Base-by-base conservation (phyloP, 2,329 filamentous ascomycete species). In the Gyromitra esculenta region DNA sequence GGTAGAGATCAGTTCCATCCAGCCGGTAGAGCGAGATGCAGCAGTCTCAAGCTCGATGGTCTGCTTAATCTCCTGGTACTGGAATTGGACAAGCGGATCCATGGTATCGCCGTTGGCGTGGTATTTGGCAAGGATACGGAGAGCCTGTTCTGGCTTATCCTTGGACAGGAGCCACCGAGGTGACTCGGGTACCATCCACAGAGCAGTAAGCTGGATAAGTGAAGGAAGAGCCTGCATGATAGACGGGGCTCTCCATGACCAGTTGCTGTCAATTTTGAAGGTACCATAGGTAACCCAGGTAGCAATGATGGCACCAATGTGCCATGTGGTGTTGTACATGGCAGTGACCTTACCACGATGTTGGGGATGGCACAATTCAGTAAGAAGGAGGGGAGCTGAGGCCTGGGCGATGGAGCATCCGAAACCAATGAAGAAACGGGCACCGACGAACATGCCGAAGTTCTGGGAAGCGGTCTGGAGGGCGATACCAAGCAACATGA, bases 11-110 rank as follows among this genome's bases (percentile, higher is more conserved):
- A 91, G 89, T 81, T 91, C 89, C 15, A 87, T 77, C 82, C 90
- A 91, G 76, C 84, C 86, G 60, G 86, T 87, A 7, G 84, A 83
- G 67, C 82, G 85, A 74, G 85, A 83, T 72, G 84, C 84, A 66
- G 85, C 82, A 77, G 86, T 86, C 80, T 91, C 90, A 75, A 89
- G 83, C 67, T 84, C 83, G 72, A 91, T 87, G 11, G 89, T 90
- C 81, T 90, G 86, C 80, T 87, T 87, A 83, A 92, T 92, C 83
- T 92, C 89, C 66, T 86, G 86, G 82, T 86, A 90, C 82, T 92
- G 89, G 81, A 89, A 89, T 80, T 90, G 87, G 6, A 92, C 90
- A 0, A 88, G 88, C 2, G 87, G 82, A 80, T 91, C 87, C 81
- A 87, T 85, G 69, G 81, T 82, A 80, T 90, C 85, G 54, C 89